A percentile compares a stretch with the other conserved stretches of the same genome.
phyloP scores from a whole-genome alignment of 2,329 filamentous ascomycete species.

The Cadophora sp. region DNA sequence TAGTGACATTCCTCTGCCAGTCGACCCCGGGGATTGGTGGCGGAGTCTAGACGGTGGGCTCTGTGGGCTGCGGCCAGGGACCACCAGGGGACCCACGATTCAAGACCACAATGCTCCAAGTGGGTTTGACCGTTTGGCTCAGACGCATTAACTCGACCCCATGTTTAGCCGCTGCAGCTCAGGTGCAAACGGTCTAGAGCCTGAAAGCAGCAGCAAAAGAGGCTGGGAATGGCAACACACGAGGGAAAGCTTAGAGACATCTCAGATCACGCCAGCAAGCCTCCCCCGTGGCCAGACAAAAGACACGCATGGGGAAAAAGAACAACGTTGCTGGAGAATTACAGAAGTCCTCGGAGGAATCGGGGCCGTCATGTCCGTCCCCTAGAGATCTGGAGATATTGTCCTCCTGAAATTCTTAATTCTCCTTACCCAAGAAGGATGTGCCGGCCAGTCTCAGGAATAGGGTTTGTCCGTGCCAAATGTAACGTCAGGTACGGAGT shows the following conservation, averaged over 20 bases:
- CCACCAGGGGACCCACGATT: neutral
- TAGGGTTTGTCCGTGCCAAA: constrained; percentile 4
- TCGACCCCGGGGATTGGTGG: neutral
- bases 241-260: constrained; percentile 9
- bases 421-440: neutral
- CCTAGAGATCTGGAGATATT: neutral
- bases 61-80: neutral
- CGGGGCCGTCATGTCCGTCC: neutral
- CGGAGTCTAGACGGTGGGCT: constrained; percentile 13
- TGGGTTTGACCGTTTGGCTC: constrained; percentile 9
- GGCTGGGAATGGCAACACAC: neutral
- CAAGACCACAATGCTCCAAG: neutral
- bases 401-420: neutral
- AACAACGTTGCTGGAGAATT: neutral
- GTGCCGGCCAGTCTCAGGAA: constrained; percentile 6
- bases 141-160: constrained; percentile 20
- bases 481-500: neutral
- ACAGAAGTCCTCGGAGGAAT: neutral
- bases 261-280: neutral
- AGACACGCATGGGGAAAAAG: neutral
- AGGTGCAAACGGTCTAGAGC: constrained; percentile 13
- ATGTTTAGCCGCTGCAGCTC: constrained; percentile 18
- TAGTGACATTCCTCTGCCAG: neutral
- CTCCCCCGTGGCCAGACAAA: neutral
- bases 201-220: constrained; percentile 4